A percentile compares a stretch with the other conserved stretches of the same genome.
Conservation (phyloP, 176 grass and related monocot genomes). For the Carex myosuroides region DNA sequence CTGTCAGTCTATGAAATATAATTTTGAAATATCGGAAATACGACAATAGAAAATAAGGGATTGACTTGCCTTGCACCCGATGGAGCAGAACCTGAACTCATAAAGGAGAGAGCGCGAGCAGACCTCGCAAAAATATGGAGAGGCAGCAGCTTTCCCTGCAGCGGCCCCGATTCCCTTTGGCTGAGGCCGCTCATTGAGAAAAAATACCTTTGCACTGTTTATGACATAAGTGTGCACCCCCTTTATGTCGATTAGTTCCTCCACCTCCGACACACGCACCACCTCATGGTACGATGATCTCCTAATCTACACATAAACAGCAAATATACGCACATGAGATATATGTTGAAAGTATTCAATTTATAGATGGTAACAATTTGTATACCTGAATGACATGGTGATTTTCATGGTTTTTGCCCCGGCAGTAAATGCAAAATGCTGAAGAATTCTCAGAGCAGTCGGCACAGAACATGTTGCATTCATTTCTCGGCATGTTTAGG, state of each 20-base stretch:
- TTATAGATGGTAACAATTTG: neutral
- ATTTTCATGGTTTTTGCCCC: constrained; percentile 32
- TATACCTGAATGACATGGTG: constrained; percentile 56
- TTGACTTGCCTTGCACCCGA: constrained; percentile 53
- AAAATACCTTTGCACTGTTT: constrained; percentile 76
- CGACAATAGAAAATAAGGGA: neutral
- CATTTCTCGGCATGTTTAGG: constrained; percentile 59
- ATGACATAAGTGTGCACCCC: constrained; percentile 85
- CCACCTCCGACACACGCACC: constrained; percentile 66
- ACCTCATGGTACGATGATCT: constrained; percentile 82
- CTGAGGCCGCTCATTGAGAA: constrained; percentile 72
- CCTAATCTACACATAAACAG: constrained; percentile 27
- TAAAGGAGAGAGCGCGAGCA: constrained; percentile 45
- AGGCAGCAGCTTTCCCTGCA: constrained; percentile 63
- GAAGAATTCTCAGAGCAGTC: constrained; percentile 28
- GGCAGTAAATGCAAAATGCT: constrained; percentile 58
- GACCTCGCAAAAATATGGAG: neutral
- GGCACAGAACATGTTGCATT: constrained; percentile 74
- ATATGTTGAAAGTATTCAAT: no score
- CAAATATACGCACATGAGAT: neutral
- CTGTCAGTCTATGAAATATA: no score
- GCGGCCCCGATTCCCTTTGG: constrained; percentile 44
- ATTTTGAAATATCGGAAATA: neutral
- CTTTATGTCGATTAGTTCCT: constrained; percentile 59
- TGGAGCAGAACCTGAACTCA: constrained; percentile 69